Evolutionary conservation across 2,329 filamentous ascomycete genomes (phyloP).

Genomic region (Pseudogymnoascus pannorum): DNA sequence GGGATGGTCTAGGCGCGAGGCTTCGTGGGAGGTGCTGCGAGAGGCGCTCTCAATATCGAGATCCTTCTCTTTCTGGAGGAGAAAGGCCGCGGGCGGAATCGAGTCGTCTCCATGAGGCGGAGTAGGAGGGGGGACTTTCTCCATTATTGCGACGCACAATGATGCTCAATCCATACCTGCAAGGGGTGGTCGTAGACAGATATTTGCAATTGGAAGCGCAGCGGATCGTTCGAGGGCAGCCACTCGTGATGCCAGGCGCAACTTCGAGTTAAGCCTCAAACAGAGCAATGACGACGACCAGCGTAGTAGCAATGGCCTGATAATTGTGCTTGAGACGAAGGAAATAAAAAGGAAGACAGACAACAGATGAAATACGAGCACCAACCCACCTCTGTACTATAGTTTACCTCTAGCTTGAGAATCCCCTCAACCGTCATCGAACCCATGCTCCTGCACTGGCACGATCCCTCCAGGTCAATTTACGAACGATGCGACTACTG

Average conservation of each 20-base stretch:
- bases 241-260: not conserved
- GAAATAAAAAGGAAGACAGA: not conserved
- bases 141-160: not conserved
- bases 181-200: not conserved
- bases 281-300: not conserved
- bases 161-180: not conserved
- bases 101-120: not conserved
- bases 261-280: not conserved
- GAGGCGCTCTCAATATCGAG: not conserved
- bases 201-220: not conserved
- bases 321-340: not conserved
- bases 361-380: not conserved
- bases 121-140: not conserved
- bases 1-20: not conserved
- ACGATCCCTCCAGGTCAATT: not conserved
- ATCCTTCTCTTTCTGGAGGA: not conserved
- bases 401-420: not conserved
- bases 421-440: not conserved
- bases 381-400: not conserved
- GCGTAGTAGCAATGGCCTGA: not conserved
- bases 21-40: not conserved
- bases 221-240: not conserved
- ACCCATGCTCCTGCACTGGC: not conserved
- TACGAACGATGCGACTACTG: slow-evolving; percentile 6
- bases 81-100: not conserved